Evolutionary conservation across 306 rosid species (phyloP), one percentile per base, ranked within the genome.

Genomic region (Leucaena leucocephala): DNA sequence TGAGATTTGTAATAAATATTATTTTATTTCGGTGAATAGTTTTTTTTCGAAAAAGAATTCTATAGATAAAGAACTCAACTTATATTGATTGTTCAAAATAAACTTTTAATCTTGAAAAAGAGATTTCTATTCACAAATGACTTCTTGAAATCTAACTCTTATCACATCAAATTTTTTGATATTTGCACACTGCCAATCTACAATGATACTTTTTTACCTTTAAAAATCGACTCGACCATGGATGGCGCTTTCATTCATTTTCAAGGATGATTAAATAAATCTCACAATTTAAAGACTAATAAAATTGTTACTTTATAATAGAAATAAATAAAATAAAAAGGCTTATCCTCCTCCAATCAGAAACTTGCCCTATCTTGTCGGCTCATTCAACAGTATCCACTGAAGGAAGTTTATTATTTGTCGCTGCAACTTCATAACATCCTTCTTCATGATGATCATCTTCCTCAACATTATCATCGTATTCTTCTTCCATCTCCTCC

Each of bases 351-450:
- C 76, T 36, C 48, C 58, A 72, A 72, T 73, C 68, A 73, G 67
- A 78, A 67, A 73, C n/a, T 19, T 68, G 6, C 82, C 77, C 46
- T 67, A 78, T 73, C 80, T 71, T 83, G 81, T 80, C 83, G 33
- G 62, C 34, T 86, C 84, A 88, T 86, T 84, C 88, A 67, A 78
- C 87, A 2, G 82, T 81, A 83, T 86, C 88, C 88, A 85, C 75
- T 48, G 91, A 80, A 48, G 88, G 59, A 43, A 74, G 82, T 80
- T 85, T 80, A 69, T 80, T 39, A 9, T 21, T 67, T 10, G 72
- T 90, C 42, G 83, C 64, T 39, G 72, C 89, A 66, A 82, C 80
- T 80, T 78, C 88, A 34, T 77, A 87, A 71, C 82, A 72, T 43
- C 55, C 70, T 71, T 13, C 80, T 11, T 54, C 5, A 0, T 40